Percentiles rank a stretch among this genome's conserved stretches.
Conservation (phyloP, 257 asterid genomes). For the Solanum corneliomulleri region DNA sequence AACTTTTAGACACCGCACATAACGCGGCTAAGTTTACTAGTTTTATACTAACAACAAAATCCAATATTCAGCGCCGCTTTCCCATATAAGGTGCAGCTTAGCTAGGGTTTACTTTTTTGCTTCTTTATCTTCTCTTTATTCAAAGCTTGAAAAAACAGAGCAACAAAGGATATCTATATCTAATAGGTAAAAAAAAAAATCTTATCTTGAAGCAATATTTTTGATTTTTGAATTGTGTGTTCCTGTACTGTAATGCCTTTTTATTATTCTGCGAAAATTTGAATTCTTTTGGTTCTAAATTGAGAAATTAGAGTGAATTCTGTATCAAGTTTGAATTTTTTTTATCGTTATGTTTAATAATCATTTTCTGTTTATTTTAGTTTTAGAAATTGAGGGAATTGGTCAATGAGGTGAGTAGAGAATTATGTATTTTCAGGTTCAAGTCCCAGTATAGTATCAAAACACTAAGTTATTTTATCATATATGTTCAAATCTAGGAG, state of each 20-base stretch:
- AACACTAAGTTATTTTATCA: neutral
- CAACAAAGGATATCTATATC: neutral
- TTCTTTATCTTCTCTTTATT: neutral
- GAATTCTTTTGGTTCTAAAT: neutral
- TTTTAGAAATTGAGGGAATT: neutral
- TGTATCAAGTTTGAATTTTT: neutral
- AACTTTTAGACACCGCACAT: too few relatives aligned
- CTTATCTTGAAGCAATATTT: neutral
- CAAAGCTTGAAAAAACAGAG: neutral
- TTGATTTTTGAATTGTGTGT: neutral
- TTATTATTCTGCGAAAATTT: neutral
- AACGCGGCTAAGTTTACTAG: too few relatives aligned
- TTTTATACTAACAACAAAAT: neutral
- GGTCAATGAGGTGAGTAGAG: neutral
- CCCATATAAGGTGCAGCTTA: neutral
- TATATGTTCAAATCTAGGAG: neutral
- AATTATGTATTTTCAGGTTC: neutral
- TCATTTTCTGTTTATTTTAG: neutral
- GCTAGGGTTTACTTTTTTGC: neutral
- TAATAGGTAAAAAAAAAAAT: neutral
- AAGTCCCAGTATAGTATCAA: neutral
- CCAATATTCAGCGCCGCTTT: neutral
- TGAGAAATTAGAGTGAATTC: neutral
- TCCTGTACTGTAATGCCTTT: neutral
- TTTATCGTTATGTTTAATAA: neutral